Base-by-base conservation (phyloP, 257 asterid species). In the Solanum sejunctum region DNA sequence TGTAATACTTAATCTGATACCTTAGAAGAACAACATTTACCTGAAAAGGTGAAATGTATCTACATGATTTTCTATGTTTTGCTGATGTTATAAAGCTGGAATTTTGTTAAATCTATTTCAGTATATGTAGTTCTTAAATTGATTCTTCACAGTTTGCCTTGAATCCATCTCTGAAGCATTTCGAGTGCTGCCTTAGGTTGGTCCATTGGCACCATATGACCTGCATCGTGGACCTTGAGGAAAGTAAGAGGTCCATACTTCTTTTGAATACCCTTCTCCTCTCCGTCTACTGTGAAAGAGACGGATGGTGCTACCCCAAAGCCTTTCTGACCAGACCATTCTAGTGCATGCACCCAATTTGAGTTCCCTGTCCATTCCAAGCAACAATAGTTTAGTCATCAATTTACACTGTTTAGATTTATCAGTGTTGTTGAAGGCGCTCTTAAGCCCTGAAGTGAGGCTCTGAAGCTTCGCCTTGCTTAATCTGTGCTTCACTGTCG, bases 181-280 rank as follows among this genome's bases (percentile, higher is more conserved):
- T 91, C 93, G 3, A 92, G 86, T 28, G 97, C 84, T 8, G 91
- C 92, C 87, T 88, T 89, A 0, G 97, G 97, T 84, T 95, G 98
- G 87, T 95, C 98, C 98, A 93, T 93, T 1, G 98, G 98, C 84
- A 93, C 96, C 93, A 91, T 10, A 60, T 93, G 98, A 17, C 98
- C 98, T 2, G 98, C 94, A 85, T 92, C 85, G 36, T 87, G 79
- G 49, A 95, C 97, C 87, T 88, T 91, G 20, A 95, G 87, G 90
- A 95, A 95, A 21, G 89, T 92, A 36, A 93, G 89, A 36, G 90
- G 89, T 60, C 97, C 98, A 49, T 87, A 56, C 80, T 88, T 88
- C 87, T 91, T 95, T 85, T 51, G 88, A 58, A 69, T 17, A 12
- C 98, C 98, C 0, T 91, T 93, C 73, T 83, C 87, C 81, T 17